Evolutionary conservation across 2,329 filamentous ascomycete genomes (phyloP), one percentile per base, ranked within the genome.

Genomic region (Aspergillus sclerotialis): DNA sequence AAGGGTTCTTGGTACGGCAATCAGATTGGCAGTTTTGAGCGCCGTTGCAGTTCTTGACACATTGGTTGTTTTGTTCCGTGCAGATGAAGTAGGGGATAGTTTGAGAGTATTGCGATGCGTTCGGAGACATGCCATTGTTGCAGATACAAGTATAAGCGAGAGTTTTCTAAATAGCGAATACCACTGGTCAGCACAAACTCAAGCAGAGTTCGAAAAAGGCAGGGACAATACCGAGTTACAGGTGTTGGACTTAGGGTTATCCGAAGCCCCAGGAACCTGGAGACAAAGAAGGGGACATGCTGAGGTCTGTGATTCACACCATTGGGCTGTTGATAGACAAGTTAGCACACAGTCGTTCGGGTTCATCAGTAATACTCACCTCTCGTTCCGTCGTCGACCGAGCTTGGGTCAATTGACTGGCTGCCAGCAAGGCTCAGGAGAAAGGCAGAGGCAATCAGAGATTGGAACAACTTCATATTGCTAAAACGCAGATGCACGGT

Each of bases 41-140:
- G 19, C 55, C 59, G 49, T 38, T 36, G 43, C 77, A 80, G 45
- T 58, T 60, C 9, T 42, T 48, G 15, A 76, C 73, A 46, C 75
- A 78, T 43, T 76, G 63, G 50, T 65, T 73, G 54, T 72, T 73
- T 58, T 63, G 65, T 43, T 76, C 66, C 7, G 68, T 70, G 63
- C 77, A 81, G 56, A 74, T 65, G 60, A 67, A 80, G 65, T 73
- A 81, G 12, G 77, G 75, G 33, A 81, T 65, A 10, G 77, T 80
- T 47, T 75, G 70, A 21, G 73, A 75, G 66, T 75, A 81, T 50
- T 79, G 64, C 42, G 73, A 71, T 37, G 76, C 58, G 53, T 80
- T 80, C 47, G 77, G 77, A 4, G 62, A 51, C 35, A 68, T 44
- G 43, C 67, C 66, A 51, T 72, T 70, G 39, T 49, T 58, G 60